Evolutionary conservation across 805 yeast genomes (phyloP).

Genomic region (Kuraishia piskuri): DNA sequence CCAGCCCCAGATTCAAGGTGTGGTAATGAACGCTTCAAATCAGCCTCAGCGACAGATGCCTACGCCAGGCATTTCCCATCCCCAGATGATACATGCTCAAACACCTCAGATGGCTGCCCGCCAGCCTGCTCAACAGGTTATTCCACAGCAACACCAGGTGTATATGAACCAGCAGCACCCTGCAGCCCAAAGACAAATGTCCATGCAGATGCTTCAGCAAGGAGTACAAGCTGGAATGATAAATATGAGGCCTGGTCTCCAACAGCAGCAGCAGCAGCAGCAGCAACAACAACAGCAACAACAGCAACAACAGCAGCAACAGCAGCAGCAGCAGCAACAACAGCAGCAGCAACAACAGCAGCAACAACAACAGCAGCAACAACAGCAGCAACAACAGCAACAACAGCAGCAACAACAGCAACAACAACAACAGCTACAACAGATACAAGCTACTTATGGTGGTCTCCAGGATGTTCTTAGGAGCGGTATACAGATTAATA

Average conservation of each 20-base stretch:
- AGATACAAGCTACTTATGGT: conserved; percentile 2
- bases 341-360: neutral
- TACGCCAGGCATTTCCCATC: neutral
- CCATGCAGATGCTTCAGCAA: neutral
- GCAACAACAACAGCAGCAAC: neutral
- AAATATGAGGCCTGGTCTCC: neutral
- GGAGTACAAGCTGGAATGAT: neutral
- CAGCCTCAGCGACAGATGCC: neutral
- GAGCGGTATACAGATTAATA: neutral
- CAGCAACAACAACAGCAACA: neutral
- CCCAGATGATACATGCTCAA: neutral
- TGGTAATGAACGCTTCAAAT: neutral
- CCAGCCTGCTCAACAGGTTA: neutral
- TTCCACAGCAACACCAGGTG: neutral
- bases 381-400: neutral
- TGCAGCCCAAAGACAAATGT: neutral
- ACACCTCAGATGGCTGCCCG: neutral
- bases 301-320: neutral
- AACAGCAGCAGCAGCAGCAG: neutral
- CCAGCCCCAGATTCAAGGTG: neutral
- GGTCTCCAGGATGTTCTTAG: neutral
- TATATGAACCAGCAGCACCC: neutral
- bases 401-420: neutral
- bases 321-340: neutral
- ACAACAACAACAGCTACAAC: conserved; percentile 1